Base-by-base conservation (phyloP, 129 eudicot genomes). In the Centrapalus pauciflorus region DNA sequence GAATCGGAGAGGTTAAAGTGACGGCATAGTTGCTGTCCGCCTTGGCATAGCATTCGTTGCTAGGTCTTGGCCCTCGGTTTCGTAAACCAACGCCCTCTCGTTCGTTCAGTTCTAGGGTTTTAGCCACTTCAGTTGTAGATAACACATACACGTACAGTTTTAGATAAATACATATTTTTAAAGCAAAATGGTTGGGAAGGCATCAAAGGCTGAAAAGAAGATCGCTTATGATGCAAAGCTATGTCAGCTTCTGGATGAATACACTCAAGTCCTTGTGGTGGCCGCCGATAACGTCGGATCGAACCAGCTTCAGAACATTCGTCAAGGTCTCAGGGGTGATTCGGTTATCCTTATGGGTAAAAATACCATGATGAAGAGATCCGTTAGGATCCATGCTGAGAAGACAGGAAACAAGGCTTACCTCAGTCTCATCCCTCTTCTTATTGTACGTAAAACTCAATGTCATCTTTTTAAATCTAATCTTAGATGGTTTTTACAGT, bases 301-400 rank as follows among this genome's bases (percentile, higher is more conserved):
- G 12, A 87, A 56, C n/a, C 85, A 87, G 73, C 55, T 87, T 10
- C 95, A 87, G 78, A 76, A 46, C 37, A 87, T 87, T 11, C 49
- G 87, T 2, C 59, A 63, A 17, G 95, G 95, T 32, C 65, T 87
- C 0, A 55, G 95, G 4, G 95, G 95, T 0, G 87, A 87, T 34
- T 87, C 95, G 0, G 83, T 81, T 35, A 86, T 87, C 17, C 78
- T 87, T 4, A 87, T 87, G 95, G 95, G 95, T 13, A 84, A 87
- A 73, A 87, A 87, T 20, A 87, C 95, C 43, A 87, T 87, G 95
- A 87, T 87, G 95, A 87, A 87, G 77, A 72, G 95, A 55, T 69
- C 87, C 17, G 55, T 87, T 32, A 83, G 85, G 74, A 70, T 87
- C 12, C 87, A 87, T 76, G 69, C 87, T 52, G 85, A 87, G 60